Conservation (phyloP, 2,329 filamentous ascomycete species). For the Fusarium torreyae region DNA sequence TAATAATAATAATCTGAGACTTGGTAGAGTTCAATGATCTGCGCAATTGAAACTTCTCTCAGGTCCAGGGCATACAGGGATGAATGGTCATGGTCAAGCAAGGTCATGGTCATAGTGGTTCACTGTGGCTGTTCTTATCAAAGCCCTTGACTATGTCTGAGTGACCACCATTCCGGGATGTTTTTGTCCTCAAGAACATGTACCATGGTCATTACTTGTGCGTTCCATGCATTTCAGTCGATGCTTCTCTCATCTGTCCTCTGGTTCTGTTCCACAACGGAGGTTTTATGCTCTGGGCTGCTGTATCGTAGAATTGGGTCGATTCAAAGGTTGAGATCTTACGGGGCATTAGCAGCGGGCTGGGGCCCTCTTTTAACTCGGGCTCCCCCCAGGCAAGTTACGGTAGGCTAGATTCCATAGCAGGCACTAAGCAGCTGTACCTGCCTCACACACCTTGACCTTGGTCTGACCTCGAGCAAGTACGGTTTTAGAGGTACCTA, state of each 20-base stretch:
- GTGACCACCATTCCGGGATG: constrained; percentile 19
- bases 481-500: constrained; percentile 10
- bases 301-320: constrained; percentile 20
- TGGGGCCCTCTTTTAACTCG: constrained; percentile 35
- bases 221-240: constrained; percentile 14
- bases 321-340: constrained; percentile 15
- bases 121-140: constrained; percentile 36
- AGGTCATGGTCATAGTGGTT: constrained; percentile 8
- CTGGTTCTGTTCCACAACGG: constrained; percentile 8
- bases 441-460: constrained; percentile 27
- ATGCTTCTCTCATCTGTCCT: constrained; percentile 8
- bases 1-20: neutral
- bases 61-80: constrained; percentile 32
- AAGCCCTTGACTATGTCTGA: constrained; percentile 25
- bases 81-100: constrained; percentile 1
- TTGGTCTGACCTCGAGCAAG: constrained; percentile 29
- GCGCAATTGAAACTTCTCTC: constrained; percentile 36
- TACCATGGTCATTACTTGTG: constrained; percentile 1
- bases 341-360: constrained; percentile 25
- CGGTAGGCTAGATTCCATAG: constrained; percentile 26
- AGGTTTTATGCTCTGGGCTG: constrained; percentile 7
- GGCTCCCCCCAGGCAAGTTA: constrained; percentile 25
- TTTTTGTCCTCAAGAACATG: neutral
- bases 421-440: constrained; percentile 27
- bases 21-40: constrained; percentile 23